A percentile compares a stretch with the other conserved stretches of the same genome.
These are phyloP conservation scores for Trifolium repens DNA, from an alignment of 306 rosid species.

Conservation along the genomic window DNA sequence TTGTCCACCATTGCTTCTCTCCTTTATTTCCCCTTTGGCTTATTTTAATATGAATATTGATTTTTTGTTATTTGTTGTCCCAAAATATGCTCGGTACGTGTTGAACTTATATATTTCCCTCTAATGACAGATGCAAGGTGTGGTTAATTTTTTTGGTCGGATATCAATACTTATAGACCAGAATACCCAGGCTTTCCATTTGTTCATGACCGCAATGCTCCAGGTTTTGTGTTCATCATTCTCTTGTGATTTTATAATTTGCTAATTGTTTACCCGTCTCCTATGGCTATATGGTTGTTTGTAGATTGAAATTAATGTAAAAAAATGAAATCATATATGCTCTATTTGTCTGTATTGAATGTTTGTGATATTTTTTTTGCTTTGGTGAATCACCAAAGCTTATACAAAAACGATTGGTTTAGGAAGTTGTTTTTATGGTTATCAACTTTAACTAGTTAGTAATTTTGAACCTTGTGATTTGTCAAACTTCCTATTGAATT, in stretches of 20 bases:
- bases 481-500: not conserved
- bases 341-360: conserved; percentile 49
- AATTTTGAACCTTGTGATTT: not conserved
- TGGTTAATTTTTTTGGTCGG: conserved; percentile 93
- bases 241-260: conserved; percentile 18
- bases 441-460: not conserved
- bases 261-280: conserved; percentile 24
- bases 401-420: conserved; percentile 5
- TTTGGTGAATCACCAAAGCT: not conserved
- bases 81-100: conserved; percentile 21
- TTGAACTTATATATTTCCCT: conserved; percentile 27
- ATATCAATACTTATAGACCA: conserved; percentile 93
- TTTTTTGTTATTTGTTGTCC: conserved; percentile 8
- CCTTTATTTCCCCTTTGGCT: not conserved
- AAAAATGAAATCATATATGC: conserved; percentile 4
- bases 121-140: conserved; percentile 79
- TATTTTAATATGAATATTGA: conserved; percentile 19
- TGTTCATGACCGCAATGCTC: conserved; percentile 96
- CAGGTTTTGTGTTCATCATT: conserved; percentile 63
- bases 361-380: conserved; percentile 10
- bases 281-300: not conserved
- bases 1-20: not conserved
- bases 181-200: conserved; percentile 94
- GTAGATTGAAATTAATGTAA: conserved; percentile 5
- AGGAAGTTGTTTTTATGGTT: not conserved